A percentile compares a stretch with the other conserved stretches of the same genome.
phyloP scores from a whole-genome alignment of 345 rosid species.

The Raphanus raphanistrum region DNA sequence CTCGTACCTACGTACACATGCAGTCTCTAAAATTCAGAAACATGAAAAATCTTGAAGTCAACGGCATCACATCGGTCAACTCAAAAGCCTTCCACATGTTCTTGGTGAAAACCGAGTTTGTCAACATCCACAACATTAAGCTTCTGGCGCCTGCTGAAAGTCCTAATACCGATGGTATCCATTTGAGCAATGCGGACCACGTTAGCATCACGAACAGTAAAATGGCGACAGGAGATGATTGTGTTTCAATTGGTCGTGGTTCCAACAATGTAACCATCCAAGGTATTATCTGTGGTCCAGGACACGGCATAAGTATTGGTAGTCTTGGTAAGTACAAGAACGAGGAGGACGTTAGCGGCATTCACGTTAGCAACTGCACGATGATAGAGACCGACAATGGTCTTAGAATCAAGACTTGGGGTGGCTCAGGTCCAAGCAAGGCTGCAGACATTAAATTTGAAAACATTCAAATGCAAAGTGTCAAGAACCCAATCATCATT shows the following conservation, averaged over 20 bases:
- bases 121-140: constrained; percentile 36
- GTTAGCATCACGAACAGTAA: constrained; percentile 26
- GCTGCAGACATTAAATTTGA: constrained; percentile 20
- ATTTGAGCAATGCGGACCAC: constrained; percentile 37
- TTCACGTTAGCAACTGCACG: constrained; percentile 33
- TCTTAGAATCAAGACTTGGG: constrained; percentile 42
- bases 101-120: constrained; percentile 25
- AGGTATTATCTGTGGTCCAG: constrained; percentile 33
- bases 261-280: constrained; percentile 34
- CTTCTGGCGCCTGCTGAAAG: constrained; percentile 56
- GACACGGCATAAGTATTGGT: constrained; percentile 41
- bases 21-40: constrained; percentile 49
- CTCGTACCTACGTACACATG: neutral
- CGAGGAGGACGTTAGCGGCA: constrained; percentile 36
- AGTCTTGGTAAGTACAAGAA: constrained; percentile 41
- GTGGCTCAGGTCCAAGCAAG: constrained; percentile 28
- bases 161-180: constrained; percentile 45
- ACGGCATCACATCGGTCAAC: constrained; percentile 44
- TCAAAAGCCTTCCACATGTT: constrained; percentile 60
- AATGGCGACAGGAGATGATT: constrained; percentile 39
- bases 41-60: constrained; percentile 38
- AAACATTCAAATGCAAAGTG: constrained; percentile 29
- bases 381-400: constrained; percentile 35
- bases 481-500: constrained; percentile 42
- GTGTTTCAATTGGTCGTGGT: constrained; percentile 41